Percentiles rank a stretch among this genome's conserved stretches.
phyloP scores from a whole-genome alignment of 1,284 basidiomycete species.

The Pterulicium gracile region DNA sequence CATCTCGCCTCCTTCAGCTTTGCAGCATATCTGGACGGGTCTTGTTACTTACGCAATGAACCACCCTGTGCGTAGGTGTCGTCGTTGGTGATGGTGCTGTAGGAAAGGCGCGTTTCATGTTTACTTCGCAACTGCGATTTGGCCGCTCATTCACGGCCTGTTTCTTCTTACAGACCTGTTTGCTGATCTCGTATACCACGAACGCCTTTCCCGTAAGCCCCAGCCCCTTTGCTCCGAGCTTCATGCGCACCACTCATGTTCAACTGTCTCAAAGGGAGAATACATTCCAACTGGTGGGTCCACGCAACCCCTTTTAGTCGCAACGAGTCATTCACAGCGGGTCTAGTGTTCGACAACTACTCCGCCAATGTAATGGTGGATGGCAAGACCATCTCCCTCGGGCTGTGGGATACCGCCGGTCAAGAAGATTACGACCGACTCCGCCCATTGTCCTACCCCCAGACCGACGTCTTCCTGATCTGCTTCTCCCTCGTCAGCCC shows the following conservation, averaged over 20 bases:
- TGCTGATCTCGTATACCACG: constrained; percentile 95
- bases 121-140: constrained; percentile 7
- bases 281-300: constrained; percentile 88
- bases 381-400: constrained; percentile 95
- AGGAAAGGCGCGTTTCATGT: constrained; percentile 70
- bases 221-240: constrained; percentile 12
- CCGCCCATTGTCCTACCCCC: constrained; percentile 95
- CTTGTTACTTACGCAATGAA: constrained; percentile 4
- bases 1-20: neutral
- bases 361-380: constrained; percentile 97
- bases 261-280: constrained; percentile 57
- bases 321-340: constrained; percentile 5
- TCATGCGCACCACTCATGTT: constrained; percentile 8
- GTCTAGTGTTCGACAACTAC: constrained; percentile 87
- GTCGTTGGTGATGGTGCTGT: constrained; percentile 99
- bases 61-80: constrained; percentile 52
- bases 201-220: constrained; percentile 83
- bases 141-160: constrained; percentile 5
- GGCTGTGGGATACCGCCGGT: constrained; percentile 98
- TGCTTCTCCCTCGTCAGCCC: constrained; percentile 98
- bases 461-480: constrained; percentile 98
- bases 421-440: constrained; percentile 99
- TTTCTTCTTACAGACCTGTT: constrained; percentile 63
- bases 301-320: constrained; percentile 6
- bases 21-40: constrained; percentile 10